Conservation (phyloP, 345 rosid genomes). For the Aurinia saxatilis region DNA sequence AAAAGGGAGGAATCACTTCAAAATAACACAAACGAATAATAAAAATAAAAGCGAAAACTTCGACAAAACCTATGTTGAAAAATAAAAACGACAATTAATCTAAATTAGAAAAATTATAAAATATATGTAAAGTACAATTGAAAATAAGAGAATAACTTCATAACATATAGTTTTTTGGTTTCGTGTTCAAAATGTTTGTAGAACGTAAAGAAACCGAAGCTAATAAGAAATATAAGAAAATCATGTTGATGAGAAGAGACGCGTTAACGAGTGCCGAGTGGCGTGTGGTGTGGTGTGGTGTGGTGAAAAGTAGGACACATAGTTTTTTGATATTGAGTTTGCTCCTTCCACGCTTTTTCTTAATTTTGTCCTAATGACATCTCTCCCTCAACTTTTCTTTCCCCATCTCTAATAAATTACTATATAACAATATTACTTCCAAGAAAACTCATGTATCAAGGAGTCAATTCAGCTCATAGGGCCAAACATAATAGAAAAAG, state of each 20-base stretch:
- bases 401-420: not conserved
- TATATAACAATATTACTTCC: not conserved
- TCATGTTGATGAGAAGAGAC: not conserved
- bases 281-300: not conserved
- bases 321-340: constrained; percentile 1
- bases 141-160: too few relatives aligned
- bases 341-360: constrained; percentile 29
- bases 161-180: too few relatives aligned
- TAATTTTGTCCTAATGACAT: constrained; percentile 23
- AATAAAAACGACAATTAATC: too few relatives aligned
- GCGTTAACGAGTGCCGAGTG: constrained; percentile 11
- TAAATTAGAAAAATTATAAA: too few relatives aligned
- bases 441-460: constrained; percentile 3
- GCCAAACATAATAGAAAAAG: not conserved
- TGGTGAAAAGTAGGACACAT: constrained; percentile 14
- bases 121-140: too few relatives aligned
- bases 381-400: constrained; percentile 18
- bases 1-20: too few relatives aligned
- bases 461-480: not conserved
- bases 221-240: not conserved
- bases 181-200: too few relatives aligned
- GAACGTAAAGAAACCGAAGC: too few relatives aligned
- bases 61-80: too few relatives aligned
- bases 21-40: too few relatives aligned
- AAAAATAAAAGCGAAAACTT: too few relatives aligned